Conservation (phyloP, 192 early-diverging fungal genomes). For the Entomortierella chlamydospora region DNA sequence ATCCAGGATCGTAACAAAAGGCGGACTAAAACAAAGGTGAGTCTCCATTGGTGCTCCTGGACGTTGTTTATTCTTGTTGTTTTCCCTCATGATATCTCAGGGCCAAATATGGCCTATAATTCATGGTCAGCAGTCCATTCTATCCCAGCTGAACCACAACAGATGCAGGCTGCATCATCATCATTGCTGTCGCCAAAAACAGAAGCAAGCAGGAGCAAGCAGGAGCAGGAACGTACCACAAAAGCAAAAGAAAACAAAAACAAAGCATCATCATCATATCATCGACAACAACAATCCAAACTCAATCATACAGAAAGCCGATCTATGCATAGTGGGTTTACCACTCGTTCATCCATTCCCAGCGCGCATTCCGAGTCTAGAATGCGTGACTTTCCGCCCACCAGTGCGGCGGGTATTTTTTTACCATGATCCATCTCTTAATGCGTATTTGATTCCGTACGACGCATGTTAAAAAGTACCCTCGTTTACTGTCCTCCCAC, state of each 20-base stretch:
- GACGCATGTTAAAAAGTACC: conserved; percentile 11
- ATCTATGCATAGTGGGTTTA: neutral
- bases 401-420: conserved; percentile 7
- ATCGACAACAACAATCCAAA: neutral
- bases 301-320: neutral
- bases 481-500: conserved; percentile 20
- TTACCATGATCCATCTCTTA: neutral
- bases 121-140: neutral
- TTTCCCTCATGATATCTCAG: neutral
- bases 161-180: neutral
- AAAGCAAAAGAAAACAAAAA: conserved; percentile 5
- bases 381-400: conserved; percentile 12
- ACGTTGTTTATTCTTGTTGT: conserved; percentile 10
- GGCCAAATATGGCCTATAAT: neutral
- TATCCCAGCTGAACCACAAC: conserved; percentile 13
- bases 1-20: conserved; percentile 14
- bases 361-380: conserved; percentile 1
- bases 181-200: neutral
- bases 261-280: neutral
- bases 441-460: conserved; percentile 12
- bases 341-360: neutral
- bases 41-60: conserved; percentile 6
- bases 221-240: conserved; percentile 4
- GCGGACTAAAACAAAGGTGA: conserved; percentile 42
- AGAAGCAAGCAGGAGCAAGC: neutral